A percentile compares a stretch with the other conserved stretches of the same genome.
Conservation (phyloP, 1,284 basidiomycete species). For the Athelia sp. region DNA sequence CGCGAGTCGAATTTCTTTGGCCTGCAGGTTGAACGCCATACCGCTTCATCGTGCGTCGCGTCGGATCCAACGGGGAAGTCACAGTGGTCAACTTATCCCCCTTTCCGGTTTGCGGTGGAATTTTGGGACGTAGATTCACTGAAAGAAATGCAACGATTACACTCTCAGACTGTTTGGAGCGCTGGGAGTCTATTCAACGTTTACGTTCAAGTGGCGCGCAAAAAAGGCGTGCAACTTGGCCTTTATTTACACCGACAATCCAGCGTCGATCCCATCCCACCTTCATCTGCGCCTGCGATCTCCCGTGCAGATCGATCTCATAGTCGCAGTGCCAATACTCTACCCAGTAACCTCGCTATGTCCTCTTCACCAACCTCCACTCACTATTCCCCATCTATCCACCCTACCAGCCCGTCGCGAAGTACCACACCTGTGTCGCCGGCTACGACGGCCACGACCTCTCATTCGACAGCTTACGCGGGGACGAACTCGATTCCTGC, state of each 20-base stretch:
- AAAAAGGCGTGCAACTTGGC: conserved; percentile 76
- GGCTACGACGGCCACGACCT: conserved; percentile 17
- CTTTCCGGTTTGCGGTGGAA: conserved; percentile 82
- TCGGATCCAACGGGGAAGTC: conserved; percentile 36
- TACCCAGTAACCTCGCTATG: conserved; percentile 17
- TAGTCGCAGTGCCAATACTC: conserved; percentile 19
- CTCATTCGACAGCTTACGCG: conserved; percentile 11
- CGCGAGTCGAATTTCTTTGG: conserved; percentile 63
- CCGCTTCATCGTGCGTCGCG: conserved; percentile 34
- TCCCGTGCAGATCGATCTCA: conserved; percentile 14
- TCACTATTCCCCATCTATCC: conserved; percentile 41
- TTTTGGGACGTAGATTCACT: conserved; percentile 86
- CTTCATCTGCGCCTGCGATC: conserved; percentile 18
- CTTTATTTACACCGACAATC: conserved; percentile 89
- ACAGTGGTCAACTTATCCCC: conserved; percentile 63
- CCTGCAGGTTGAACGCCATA: conserved; percentile 42
- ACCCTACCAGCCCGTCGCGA: conserved; percentile 27
- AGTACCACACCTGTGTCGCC: conserved; percentile 33
- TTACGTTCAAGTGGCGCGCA: conserved; percentile 81
- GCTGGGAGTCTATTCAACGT: conserved; percentile 80
- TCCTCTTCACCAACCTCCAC: background rate
- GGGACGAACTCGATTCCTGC: conserved; percentile 29
- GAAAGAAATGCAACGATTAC: conserved; percentile 78
- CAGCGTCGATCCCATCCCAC: conserved; percentile 61
- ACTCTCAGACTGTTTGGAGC: conserved; percentile 77